Conservation (phyloP, 805 yeast genomes). For the Jamesozyma lodderae region DNA sequence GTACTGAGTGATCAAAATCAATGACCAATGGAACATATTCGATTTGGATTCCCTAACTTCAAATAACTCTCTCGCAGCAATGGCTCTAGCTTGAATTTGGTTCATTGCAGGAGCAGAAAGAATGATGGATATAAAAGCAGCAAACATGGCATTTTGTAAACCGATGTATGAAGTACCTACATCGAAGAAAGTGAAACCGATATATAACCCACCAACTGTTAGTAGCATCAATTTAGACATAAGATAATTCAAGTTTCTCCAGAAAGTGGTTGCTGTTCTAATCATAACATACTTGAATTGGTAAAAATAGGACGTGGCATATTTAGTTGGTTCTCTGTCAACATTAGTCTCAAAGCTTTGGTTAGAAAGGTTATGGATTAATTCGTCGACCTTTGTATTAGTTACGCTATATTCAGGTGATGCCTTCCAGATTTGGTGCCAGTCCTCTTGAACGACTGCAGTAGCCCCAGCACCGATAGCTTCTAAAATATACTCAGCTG, state of each 20-base stretch:
- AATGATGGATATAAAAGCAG: slow-evolving; percentile 32
- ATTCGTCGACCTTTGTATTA: slow-evolving; percentile 35
- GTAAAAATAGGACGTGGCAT: slow-evolving; percentile 18
- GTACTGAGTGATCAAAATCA: slow-evolving; percentile 30
- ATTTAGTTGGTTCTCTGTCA: slow-evolving; percentile 10
- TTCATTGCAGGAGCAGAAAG: slow-evolving; percentile 34
- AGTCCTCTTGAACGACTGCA: slow-evolving; percentile 42
- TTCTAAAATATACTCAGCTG: slow-evolving; percentile 62
- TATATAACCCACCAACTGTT: slow-evolving; percentile 37
- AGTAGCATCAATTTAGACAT: slow-evolving; percentile 37
- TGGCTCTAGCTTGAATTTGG: slow-evolving; percentile 33
- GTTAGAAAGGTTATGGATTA: slow-evolving; percentile 38
- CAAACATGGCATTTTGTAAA: slow-evolving; percentile 31
- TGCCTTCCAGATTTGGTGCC: slow-evolving; percentile 46
- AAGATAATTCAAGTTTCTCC: slow-evolving; percentile 37
- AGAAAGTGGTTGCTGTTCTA: slow-evolving; percentile 21
- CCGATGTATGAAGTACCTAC: slow-evolving; percentile 40
- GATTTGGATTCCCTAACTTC: slow-evolving; percentile 36
- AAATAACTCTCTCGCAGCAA: slow-evolving; percentile 31
- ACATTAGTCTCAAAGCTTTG: slow-evolving; percentile 7
- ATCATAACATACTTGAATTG: slow-evolving; percentile 32
- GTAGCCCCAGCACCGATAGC: slow-evolving; percentile 72
- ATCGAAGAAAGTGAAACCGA: slow-evolving; percentile 48
- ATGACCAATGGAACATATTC: slow-evolving; percentile 35
- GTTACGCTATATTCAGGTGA: slow-evolving; percentile 33